These are phyloP conservation scores for Coniochaeta sp. DNA, from an alignment of 2,329 filamentous ascomycete species.

Conservation along the genomic window DNA sequence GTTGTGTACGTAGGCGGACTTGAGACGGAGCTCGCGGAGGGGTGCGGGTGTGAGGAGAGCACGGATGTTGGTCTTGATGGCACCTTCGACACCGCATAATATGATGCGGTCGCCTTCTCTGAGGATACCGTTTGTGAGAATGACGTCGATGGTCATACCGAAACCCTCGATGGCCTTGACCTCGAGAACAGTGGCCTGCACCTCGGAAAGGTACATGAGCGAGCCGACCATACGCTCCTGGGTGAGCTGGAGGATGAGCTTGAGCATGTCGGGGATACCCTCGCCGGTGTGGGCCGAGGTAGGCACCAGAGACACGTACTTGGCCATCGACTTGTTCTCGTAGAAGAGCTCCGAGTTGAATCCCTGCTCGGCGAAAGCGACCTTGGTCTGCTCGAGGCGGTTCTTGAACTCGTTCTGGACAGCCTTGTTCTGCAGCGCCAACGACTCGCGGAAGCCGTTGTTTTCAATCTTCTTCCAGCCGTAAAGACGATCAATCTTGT, in stretches of 20 bases:
- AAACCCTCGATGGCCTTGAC: constrained; percentile 99
- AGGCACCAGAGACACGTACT: constrained; percentile 89
- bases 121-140: constrained; percentile 91
- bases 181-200: constrained; percentile 95
- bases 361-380: constrained; percentile 90
- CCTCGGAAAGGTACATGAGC: constrained; percentile 97
- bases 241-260: constrained; percentile 83
- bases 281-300: constrained; percentile 98
- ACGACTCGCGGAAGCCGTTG: constrained; percentile 93
- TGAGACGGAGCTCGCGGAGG: constrained; percentile 88
- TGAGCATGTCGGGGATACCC: constrained; percentile 97
- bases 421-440: constrained; percentile 83
- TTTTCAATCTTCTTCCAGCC: constrained; percentile 98
- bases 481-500: constrained; percentile 99
- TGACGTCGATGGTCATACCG: constrained; percentile 96
- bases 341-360: constrained; percentile 98
- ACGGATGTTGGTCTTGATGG: constrained; percentile 91
- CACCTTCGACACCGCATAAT: constrained; percentile 91
- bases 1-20: constrained; percentile 96
- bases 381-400: constrained; percentile 82
- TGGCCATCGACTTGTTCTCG: constrained; percentile 96
- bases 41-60: constrained; percentile 89
- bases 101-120: constrained; percentile 92
- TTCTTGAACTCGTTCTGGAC: constrained; percentile 93
- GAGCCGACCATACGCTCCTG: constrained; percentile 97